Evolutionary conservation across 352 stramenopile species (phyloP).

Genomic region (Phytophthora hibernalis): DNA sequence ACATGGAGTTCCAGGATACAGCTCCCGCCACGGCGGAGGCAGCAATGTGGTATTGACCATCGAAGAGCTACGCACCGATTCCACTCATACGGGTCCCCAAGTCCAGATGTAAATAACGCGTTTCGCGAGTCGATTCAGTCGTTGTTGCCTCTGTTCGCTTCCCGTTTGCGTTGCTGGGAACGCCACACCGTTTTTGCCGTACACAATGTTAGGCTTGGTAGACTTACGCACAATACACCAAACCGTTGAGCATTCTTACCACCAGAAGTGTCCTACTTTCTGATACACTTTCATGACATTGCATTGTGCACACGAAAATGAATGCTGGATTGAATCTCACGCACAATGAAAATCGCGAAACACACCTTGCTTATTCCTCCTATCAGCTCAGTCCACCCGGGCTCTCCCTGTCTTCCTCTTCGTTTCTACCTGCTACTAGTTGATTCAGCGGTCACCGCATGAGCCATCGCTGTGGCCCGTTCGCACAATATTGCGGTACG

Average conservation of each 20-base stretch:
- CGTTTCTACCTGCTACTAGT: constrained; percentile 38
- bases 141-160: background rate
- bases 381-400: constrained; percentile 11
- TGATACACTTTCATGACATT: too few relatives aligned
- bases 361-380: constrained; percentile 18
- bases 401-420: background rate
- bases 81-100: constrained; percentile 25
- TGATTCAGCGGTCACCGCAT: constrained; percentile 21
- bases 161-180: too few relatives aligned
- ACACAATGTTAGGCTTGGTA: too few relatives aligned
- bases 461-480: constrained; percentile 21
- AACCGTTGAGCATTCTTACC: too few relatives aligned
- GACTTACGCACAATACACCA: too few relatives aligned
- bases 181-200: too few relatives aligned
- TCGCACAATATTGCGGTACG: constrained; percentile 56
- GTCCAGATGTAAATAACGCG: constrained; percentile 40
- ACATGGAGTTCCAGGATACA: constrained; percentile 39
- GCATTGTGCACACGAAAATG: constrained; percentile 9
- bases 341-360: constrained; percentile 24
- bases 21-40: constrained; percentile 18
- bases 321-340: constrained; percentile 22
- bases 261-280: too few relatives aligned
- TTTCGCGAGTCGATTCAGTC: constrained; percentile 2
- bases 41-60: constrained; percentile 42
- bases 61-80: constrained; percentile 18